These are phyloP conservation scores for Taphrina flavorubra DNA, from an alignment of 1,139 yeast species.

Conservation along the genomic window DNA sequence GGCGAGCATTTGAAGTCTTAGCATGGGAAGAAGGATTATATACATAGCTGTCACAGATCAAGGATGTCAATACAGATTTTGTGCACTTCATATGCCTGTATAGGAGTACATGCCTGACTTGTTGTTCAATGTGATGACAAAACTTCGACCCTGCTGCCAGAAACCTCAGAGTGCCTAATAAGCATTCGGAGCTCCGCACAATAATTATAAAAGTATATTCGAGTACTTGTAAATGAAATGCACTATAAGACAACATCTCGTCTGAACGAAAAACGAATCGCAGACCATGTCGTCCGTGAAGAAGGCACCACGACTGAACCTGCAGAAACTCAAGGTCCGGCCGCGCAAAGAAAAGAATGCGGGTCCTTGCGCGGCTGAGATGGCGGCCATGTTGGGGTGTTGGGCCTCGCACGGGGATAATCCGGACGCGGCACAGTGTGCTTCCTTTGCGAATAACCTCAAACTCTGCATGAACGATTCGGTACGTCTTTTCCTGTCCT, in stretches of 20 bases:
- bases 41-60: too few relatives aligned
- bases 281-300: conserved; percentile 17
- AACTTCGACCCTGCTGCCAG: too few relatives aligned
- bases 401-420: conserved; percentile 43
- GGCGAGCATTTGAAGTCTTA: too few relatives aligned
- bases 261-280: neutral
- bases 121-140: too few relatives aligned
- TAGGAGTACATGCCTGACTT: too few relatives aligned
- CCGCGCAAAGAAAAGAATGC: conserved; percentile 40
- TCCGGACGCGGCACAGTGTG: conserved; percentile 41
- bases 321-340: conserved; percentile 37
- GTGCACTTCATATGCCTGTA: too few relatives aligned
- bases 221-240: too few relatives aligned
- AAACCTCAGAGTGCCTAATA: too few relatives aligned
- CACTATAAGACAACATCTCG: too few relatives aligned
- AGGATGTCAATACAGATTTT: too few relatives aligned
- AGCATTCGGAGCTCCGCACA: neutral
- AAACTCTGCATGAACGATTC: conserved; percentile 42
- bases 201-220: conserved; percentile 7
- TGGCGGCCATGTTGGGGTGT: conserved; percentile 44
- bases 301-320: conserved; percentile 40
- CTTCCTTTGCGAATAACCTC: conserved; percentile 39
- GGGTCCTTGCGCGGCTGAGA: conserved; percentile 43
- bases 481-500: conserved; percentile 1
- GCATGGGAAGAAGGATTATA: too few relatives aligned